phyloP scores from a whole-genome alignment of 75 land plant genomes.

The Picea glauca region DNA sequence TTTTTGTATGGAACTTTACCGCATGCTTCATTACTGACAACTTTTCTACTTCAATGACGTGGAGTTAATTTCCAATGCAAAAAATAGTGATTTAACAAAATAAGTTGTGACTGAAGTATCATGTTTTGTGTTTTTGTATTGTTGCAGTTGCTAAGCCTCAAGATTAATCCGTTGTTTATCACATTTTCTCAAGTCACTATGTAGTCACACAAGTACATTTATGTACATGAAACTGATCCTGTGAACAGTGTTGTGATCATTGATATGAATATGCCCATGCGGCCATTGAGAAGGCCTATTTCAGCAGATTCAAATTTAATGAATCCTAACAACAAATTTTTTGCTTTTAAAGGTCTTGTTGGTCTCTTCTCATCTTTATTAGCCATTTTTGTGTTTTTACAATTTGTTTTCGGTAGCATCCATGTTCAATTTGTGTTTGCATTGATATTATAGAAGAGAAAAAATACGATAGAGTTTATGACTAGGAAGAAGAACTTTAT shows the following conservation, averaged over 20 bases:
- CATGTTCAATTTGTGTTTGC: background rate
- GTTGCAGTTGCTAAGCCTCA: constrained; percentile 83
- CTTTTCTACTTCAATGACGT: background rate
- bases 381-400: background rate
- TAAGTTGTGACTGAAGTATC: background rate
- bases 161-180: constrained; percentile 83
- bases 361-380: background rate
- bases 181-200: constrained; percentile 98
- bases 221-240: constrained; percentile 93
- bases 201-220: constrained; percentile 98
- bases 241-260: constrained; percentile 94
- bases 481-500: background rate
- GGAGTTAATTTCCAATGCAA: background rate
- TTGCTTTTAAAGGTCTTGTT: constrained; percentile 87
- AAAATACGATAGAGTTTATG: background rate
- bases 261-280: constrained; percentile 90
- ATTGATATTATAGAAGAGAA: background rate
- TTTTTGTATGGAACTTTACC: background rate
- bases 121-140: background rate
- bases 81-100: background rate
- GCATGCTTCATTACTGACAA: background rate
- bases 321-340: constrained; percentile 87
- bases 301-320: constrained; percentile 97
- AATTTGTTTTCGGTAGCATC: background rate
- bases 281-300: constrained; percentile 93